These are phyloP conservation scores for Zasmidium citrigriseum DNA, from an alignment of 2,329 filamentous ascomycete genomes.

Conservation along the genomic window DNA sequence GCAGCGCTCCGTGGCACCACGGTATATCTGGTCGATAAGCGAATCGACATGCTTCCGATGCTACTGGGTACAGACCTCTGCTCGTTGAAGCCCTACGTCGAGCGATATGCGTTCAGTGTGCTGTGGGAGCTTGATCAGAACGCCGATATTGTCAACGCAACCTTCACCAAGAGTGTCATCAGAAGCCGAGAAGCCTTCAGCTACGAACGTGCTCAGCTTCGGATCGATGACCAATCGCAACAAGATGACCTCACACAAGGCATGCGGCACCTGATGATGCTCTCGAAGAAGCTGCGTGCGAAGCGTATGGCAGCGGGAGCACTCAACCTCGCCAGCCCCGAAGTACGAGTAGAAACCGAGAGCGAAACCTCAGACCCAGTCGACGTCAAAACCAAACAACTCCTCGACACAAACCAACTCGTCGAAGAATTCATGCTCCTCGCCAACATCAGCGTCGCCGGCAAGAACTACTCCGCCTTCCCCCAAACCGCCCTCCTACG, in stretches of 20 bases:
- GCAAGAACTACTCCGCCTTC: constrained; percentile 86
- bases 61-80: constrained; percentile 94
- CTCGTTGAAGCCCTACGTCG: constrained; percentile 96
- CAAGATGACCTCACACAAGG: constrained; percentile 86
- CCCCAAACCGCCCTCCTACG: constrained; percentile 93
- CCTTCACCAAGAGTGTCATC: constrained; percentile 97
- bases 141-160: constrained; percentile 79
- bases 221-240: constrained; percentile 86
- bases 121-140: constrained; percentile 80
- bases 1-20: constrained; percentile 93
- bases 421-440: constrained; percentile 99
- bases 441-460: constrained; percentile 91
- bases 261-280: constrained; percentile 81
- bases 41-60: constrained; percentile 98
- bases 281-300: constrained; percentile 90
- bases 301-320: constrained; percentile 97
- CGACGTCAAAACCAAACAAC: constrained; percentile 92
- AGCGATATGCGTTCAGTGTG: constrained; percentile 61
- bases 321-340: constrained; percentile 92
- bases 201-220: constrained; percentile 92
- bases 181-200: constrained; percentile 95
- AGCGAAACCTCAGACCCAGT: constrained; percentile 95
- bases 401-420: constrained; percentile 93
- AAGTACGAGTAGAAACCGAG: constrained; percentile 93
- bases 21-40: constrained; percentile 97